A percentile compares a stretch with the other conserved stretches of the same genome.
Evolutionary conservation across 2,329 filamentous ascomycete genomes (phyloP).

Genomic region (Coniochaeta sp.): DNA sequence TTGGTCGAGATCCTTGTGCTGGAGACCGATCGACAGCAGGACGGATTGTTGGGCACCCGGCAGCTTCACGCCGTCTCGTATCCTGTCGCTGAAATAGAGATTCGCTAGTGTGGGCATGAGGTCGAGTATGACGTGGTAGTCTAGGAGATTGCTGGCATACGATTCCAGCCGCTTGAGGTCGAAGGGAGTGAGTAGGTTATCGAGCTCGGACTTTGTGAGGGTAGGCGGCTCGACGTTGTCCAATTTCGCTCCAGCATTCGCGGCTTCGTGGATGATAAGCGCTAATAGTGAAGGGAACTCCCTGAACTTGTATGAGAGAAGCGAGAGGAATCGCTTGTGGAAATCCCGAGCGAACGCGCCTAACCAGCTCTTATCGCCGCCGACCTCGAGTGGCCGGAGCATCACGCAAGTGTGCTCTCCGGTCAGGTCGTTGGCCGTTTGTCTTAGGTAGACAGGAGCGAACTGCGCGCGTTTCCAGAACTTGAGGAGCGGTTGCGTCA

Average conservation of each 20-base stretch:
- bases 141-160: conserved; percentile 94
- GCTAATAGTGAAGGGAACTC: conserved; percentile 71
- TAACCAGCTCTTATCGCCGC: conserved; percentile 73
- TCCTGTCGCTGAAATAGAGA: conserved; percentile 76
- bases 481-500: conserved; percentile 80
- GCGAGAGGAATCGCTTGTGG: conserved; percentile 82
- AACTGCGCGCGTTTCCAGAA: conserved; percentile 94
- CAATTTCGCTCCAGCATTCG: conserved; percentile 58
- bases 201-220: conserved; percentile 69
- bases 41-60: conserved; percentile 81
- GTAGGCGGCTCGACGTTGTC: conserved; percentile 35
- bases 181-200: conserved; percentile 74
- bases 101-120: conserved; percentile 75
- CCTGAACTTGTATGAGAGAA: conserved; percentile 90
- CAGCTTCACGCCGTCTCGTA: conserved; percentile 61
- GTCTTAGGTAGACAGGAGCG: conserved; percentile 81
- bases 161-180: conserved; percentile 92
- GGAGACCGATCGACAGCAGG: conserved; percentile 82
- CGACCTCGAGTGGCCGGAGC: conserved; percentile 68
- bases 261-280: conserved; percentile 81
- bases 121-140: conserved; percentile 96
- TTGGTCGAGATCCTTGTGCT: conserved; percentile 78
- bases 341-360: conserved; percentile 89
- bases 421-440: conserved; percentile 93
- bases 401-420: conserved; percentile 98